These are phyloP conservation scores for Floccularia luteovirens DNA, from an alignment of 768 basidiomycete genomes.

Conservation along the genomic window DNA sequence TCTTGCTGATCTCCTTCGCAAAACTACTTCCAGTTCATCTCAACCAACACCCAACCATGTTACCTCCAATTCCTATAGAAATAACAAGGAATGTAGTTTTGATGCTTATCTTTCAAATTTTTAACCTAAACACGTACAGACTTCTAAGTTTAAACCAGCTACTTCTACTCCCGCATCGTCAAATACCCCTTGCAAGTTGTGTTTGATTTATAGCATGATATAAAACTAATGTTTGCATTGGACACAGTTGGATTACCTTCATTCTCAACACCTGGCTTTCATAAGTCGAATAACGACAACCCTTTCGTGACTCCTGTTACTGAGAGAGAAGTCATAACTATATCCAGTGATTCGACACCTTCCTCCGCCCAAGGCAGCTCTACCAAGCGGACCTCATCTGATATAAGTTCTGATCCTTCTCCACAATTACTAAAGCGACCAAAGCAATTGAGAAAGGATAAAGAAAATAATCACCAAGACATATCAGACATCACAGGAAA, in stretches of 20 bases:
- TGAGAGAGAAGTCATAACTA: constrained; percentile 18
- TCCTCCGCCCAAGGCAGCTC: constrained; percentile 18
- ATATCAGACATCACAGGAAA: constrained; percentile 8
- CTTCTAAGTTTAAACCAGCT: constrained; percentile 40
- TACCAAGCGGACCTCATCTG: constrained; percentile 33
- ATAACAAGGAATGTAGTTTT: neutral
- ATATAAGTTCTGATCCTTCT: constrained; percentile 20
- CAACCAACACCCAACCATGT: too few relatives aligned
- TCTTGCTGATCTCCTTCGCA: too few relatives aligned
- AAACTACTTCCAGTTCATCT: too few relatives aligned
- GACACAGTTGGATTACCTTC: too few relatives aligned
- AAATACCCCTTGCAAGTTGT: neutral
- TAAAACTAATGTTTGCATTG: too few relatives aligned
- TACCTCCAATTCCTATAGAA: too few relatives aligned
- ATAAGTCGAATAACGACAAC: constrained; percentile 9
- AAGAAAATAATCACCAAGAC: constrained; percentile 24
- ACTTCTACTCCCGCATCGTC: constrained; percentile 3
- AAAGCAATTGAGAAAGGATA: constrained; percentile 20
- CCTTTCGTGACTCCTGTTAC: constrained; percentile 6
- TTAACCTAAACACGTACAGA: neutral
- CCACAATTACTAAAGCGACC: constrained; percentile 24
- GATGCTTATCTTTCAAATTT: neutral
- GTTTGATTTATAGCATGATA: too few relatives aligned
- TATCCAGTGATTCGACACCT: constrained; percentile 29
- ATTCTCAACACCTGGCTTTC: constrained; percentile 40